Evolutionary conservation across 108 stramenopile species (phyloP).

Genomic region (Nitzschia inconspicua): DNA sequence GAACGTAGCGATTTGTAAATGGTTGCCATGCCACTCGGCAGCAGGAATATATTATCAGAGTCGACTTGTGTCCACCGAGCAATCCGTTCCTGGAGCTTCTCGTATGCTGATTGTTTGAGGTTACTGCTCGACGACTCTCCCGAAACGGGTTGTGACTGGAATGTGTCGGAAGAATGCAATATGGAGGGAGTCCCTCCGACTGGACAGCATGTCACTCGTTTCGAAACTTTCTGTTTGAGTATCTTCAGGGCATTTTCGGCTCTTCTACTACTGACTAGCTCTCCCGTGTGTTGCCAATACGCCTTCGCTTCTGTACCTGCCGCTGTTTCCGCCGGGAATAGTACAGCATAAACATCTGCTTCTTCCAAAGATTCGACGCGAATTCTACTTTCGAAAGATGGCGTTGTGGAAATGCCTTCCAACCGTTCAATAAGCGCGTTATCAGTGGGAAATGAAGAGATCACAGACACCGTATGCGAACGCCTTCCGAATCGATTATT

Average conservation of each 20-base stretch:
- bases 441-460: background rate
- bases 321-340: slow-evolving; percentile 55
- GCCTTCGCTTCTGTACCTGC: slow-evolving; percentile 61
- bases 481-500: background rate
- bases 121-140: background rate
- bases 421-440: slow-evolving; percentile 16
- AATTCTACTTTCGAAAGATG: slow-evolving; percentile 20
- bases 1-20: slow-evolving; percentile 52
- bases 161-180: slow-evolving; percentile 18
- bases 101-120: slow-evolving; percentile 4
- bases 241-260: slow-evolving; percentile 31
- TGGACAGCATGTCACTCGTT: slow-evolving; percentile 28
- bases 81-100: slow-evolving; percentile 29
- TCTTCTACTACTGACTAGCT: slow-evolving; percentile 51
- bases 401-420: background rate
- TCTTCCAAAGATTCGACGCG: slow-evolving; percentile 29
- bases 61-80: slow-evolving; percentile 41
- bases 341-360: slow-evolving; percentile 41
- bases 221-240: slow-evolving; percentile 21
- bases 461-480: background rate
- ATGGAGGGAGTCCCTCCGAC: slow-evolving; percentile 18
- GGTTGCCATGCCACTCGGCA: slow-evolving; percentile 58
- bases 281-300: slow-evolving; percentile 78
- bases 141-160: background rate
- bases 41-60: slow-evolving; percentile 38